A percentile compares a stretch with the other conserved stretches of the same genome.
phyloP scores from a whole-genome alignment of 768 basidiomycete genomes.

The Hemileccinum impolitum region DNA sequence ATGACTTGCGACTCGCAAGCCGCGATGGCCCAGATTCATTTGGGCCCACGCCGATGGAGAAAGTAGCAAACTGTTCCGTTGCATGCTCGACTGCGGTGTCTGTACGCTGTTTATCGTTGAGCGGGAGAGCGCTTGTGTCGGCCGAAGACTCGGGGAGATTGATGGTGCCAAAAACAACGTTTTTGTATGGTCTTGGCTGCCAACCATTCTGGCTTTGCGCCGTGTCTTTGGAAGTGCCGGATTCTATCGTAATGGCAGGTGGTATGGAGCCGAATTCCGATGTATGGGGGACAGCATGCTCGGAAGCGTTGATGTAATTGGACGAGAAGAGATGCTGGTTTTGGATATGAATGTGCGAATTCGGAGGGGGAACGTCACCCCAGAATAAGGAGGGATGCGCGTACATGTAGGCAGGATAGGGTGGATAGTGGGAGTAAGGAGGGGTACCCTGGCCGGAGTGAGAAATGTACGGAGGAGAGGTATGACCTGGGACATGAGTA shows the following conservation, averaged over 20 bases:
- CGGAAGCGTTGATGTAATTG: constrained; percentile 10
- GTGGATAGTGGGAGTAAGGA: constrained; percentile 34
- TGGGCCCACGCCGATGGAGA: constrained; percentile 45
- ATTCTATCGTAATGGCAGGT: constrained; percentile 14
- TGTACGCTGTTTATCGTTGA: constrained; percentile 8
- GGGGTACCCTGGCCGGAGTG: constrained; percentile 31
- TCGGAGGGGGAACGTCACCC: constrained; percentile 25
- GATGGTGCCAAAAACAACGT: constrained; percentile 55
- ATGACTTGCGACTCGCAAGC: constrained; percentile 25
- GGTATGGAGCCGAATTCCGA: constrained; percentile 17
- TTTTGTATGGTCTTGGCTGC: constrained; percentile 14
- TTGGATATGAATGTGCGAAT: constrained; percentile 17
- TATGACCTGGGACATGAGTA: constrained; percentile 21
- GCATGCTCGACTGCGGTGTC: constrained; percentile 14
- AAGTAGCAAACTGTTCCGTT: constrained; percentile 33
- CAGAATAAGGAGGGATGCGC: constrained; percentile 39
- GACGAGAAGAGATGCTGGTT: constrained; percentile 12
- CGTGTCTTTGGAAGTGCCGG: constrained; percentile 2
- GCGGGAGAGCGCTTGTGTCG: background rate
- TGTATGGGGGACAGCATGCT: constrained; percentile 9
- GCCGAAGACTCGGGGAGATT: constrained; percentile 25
- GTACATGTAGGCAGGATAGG: constrained; percentile 33
- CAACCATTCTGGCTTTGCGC: constrained; percentile 5
- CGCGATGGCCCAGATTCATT: constrained; percentile 32
- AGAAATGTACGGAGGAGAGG: constrained; percentile 23